Percentiles rank a stretch among this genome's conserved stretches.
phyloP scores from a whole-genome alignment of 140 eudicot genomes.

The Cichorium intybus region DNA sequence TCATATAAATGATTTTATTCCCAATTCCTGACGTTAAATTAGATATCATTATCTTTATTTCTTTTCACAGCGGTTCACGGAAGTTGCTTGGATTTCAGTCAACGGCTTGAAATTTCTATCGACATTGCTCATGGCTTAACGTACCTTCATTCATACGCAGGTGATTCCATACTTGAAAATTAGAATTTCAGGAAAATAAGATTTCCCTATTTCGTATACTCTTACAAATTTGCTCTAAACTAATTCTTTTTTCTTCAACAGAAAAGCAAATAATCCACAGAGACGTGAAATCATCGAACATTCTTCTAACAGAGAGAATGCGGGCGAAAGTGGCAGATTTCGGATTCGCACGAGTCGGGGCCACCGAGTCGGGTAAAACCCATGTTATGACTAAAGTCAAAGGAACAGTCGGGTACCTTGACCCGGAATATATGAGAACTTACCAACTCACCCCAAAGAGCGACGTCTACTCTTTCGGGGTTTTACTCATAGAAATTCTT shows the following conservation, averaged over 20 bases:
- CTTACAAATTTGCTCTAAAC: not conserved
- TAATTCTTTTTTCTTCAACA: slow-evolving; percentile 22
- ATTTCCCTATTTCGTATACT: too few species aligned
- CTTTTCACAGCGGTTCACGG: slow-evolving; percentile 58
- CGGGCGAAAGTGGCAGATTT: slow-evolving; percentile 97
- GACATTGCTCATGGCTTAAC: slow-evolving; percentile 93
- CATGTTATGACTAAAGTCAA: slow-evolving; percentile 84
- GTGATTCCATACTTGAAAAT: slow-evolving; percentile 21
- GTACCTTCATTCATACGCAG: slow-evolving; percentile 85
- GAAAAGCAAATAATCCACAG: slow-evolving; percentile 96
- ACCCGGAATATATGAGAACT: slow-evolving; percentile 97
- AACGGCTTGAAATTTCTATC: slow-evolving; percentile 86
- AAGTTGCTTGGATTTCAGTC: slow-evolving; percentile 77
- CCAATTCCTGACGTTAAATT: not conserved
- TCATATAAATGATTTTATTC: slow-evolving; percentile 4
- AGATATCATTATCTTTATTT: slow-evolving; percentile 18
- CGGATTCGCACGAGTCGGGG: slow-evolving; percentile 87
- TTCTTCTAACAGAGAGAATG: slow-evolving; percentile 76
- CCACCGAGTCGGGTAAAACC: slow-evolving; percentile 64
- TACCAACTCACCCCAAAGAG: slow-evolving; percentile 87
- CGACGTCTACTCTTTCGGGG: slow-evolving; percentile 93
- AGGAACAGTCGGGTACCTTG: slow-evolving; percentile 98
- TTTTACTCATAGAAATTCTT: slow-evolving; percentile 71
- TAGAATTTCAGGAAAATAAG: not conserved
- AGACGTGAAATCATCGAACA: slow-evolving; percentile 93